Evolutionary conservation across 108 stramenopile species (phyloP).

Genomic region (Cyclotella sp.): DNA sequence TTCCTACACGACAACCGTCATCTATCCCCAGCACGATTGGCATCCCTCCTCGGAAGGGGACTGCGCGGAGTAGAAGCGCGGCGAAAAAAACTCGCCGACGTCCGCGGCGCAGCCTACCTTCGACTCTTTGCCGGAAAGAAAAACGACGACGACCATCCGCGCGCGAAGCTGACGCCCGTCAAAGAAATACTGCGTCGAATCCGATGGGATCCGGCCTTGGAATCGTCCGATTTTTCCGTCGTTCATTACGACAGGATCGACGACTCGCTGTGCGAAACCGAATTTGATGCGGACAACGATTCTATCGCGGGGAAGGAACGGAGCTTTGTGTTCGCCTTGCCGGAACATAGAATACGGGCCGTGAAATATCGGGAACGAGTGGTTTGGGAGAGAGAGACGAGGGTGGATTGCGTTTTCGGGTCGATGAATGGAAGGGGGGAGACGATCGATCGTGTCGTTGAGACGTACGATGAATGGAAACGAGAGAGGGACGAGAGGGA

Average conservation of each 20-base stretch:
- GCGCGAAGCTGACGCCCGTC: constrained; percentile 69
- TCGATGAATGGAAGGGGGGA: constrained; percentile 58
- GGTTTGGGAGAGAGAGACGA: constrained; percentile 79
- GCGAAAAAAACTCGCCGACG: constrained; percentile 70
- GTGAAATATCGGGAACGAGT: constrained; percentile 79
- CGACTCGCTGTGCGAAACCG: constrained; percentile 62
- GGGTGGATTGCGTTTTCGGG: constrained; percentile 77
- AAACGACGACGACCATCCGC: too few species aligned
- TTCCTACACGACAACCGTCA: constrained; percentile 65
- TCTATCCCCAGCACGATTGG: constrained; percentile 59
- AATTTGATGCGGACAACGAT: constrained; percentile 75
- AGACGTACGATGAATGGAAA: constrained; percentile 84
- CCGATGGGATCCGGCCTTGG: constrained; percentile 66
- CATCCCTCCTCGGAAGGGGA: constrained; percentile 81
- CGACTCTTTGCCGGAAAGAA: constrained; percentile 75
- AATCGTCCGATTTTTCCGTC: constrained; percentile 62
- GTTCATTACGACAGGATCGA: constrained; percentile 79
- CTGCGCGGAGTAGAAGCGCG: constrained; percentile 78
- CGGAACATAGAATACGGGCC: constrained; percentile 83
- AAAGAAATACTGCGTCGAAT: constrained; percentile 82
- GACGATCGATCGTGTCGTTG: constrained; percentile 73
- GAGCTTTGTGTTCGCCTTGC: constrained; percentile 73
- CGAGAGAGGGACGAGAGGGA: constrained; percentile 48
- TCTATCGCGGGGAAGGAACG: constrained; percentile 66
- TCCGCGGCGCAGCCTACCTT: constrained; percentile 70